Conservation (phyloP, 257 asterid genomes). For the Solanum okadae region DNA sequence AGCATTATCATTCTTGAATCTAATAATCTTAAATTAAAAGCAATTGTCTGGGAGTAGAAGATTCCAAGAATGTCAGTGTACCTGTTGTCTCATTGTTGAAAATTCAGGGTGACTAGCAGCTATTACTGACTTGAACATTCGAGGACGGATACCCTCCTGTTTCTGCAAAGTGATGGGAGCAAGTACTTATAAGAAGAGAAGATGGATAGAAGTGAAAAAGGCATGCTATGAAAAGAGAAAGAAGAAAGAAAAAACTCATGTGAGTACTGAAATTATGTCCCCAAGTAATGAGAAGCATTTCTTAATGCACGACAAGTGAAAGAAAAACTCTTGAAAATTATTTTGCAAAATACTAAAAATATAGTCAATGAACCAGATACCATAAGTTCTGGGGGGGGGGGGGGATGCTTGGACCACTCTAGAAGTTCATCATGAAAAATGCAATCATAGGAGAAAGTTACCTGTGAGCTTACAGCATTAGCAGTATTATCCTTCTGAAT, state of each 20-base stretch:
- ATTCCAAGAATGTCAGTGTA: constrained; percentile 12
- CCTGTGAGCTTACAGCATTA: constrained; percentile 14
- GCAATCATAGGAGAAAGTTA: neutral
- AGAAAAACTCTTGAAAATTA: neutral
- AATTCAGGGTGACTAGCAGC: constrained; percentile 99
- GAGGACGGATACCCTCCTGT: constrained; percentile 95
- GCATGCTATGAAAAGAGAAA: neutral
- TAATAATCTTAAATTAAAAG: neutral
- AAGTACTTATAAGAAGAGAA: neutral
- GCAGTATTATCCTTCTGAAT: constrained; percentile 36
- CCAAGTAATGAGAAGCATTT: neutral
- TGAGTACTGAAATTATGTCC: neutral
- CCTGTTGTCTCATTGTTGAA: constrained; percentile 99
- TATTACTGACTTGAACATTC: constrained; percentile 94
- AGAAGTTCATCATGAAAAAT: neutral
- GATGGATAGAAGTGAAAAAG: neutral
- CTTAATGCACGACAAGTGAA: neutral
- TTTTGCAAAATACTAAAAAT: neutral
- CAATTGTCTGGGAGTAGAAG: neutral
- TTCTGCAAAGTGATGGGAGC: constrained; percentile 39
- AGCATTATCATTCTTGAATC: neutral
- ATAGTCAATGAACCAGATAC: neutral
- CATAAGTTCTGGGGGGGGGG: neutral
- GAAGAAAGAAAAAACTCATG: neutral
- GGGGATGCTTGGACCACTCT: neutral